Conservation (phyloP, 78 protist species). For the Chrysochromulina tobinii region DNA sequence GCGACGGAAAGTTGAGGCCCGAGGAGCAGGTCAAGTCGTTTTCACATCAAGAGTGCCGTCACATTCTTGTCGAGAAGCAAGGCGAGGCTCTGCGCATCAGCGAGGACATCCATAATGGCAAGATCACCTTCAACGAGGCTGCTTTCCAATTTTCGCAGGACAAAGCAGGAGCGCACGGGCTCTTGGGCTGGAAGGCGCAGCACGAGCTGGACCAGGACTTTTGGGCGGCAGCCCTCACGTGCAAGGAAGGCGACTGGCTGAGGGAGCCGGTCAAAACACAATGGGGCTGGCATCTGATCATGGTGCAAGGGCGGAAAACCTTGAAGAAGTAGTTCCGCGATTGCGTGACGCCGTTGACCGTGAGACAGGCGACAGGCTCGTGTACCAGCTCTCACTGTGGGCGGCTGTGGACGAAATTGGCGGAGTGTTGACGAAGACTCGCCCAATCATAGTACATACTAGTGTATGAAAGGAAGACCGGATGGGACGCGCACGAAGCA, state of each 20-base stretch:
- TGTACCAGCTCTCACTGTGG: no score
- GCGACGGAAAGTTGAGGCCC: neutral
- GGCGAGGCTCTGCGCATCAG: neutral
- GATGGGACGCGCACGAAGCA: no score
- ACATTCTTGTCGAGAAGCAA: constrained; percentile 7
- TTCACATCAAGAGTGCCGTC: neutral
- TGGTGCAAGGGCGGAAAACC: neutral
- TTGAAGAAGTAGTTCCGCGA: neutral
- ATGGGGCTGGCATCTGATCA: constrained; percentile 16
- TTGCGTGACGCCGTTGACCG: no score
- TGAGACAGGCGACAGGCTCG: no score
- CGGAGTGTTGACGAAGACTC: no score
- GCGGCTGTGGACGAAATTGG: no score
- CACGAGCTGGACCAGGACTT: constrained; percentile 17
- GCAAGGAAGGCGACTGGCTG: constrained; percentile 24
- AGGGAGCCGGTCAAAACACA: constrained; percentile 11
- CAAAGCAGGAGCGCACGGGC: neutral
- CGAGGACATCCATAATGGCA: neutral
- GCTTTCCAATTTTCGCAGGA: neutral
- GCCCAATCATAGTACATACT: no score
- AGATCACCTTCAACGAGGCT: constrained; percentile 3
- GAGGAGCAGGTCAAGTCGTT: neutral
- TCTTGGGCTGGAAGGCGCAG: neutral
- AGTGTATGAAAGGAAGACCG: no score
- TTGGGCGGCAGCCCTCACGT: neutral